Base-by-base conservation (phyloP, 192 early-diverging fungal genomes). In the Lobosporangium transversale region DNA sequence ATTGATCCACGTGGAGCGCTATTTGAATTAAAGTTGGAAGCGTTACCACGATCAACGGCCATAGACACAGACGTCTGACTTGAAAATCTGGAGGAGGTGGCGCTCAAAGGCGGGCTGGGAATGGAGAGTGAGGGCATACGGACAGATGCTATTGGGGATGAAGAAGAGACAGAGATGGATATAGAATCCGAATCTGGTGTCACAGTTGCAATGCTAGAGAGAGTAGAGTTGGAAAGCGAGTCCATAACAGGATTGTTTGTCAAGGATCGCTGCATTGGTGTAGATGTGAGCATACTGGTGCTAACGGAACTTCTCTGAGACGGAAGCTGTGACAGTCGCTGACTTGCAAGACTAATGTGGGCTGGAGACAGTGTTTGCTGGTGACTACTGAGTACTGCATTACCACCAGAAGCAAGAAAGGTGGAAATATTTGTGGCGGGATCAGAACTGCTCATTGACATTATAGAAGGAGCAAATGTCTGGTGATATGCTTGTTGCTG, bases 211-310 rank as follows among this genome's bases (percentile, higher is more conserved):
- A 75, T 64, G 31, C 58, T 49, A 3, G 54, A 57, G 23, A 29
- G 26, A 36, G 26, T 20, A 17, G 26, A n/a, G 42, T 21, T 62
- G 14, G 37, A 35, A 53, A 24, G 29, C 10, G 61, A 35, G 3
- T 47, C 2, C 69, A 62, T 63, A 1, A 26, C 49, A 14, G 70
- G 70, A 10, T 75, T 60, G 49, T 66, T 58, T 1, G 62, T 66
- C 24, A 66, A n/a, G 6, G 70, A 61, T 37, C 70, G 62, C 44
- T 75, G 60, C 73, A 76, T 67, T 4, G 73, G 73, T 7, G 73
- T 67, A 1, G 73, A 76, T 0, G 63, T 40, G 50, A 18, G 33
- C 32, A 43, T 30, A 27, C 26, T 26, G 32, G 31, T 54, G 14
- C 15, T 8, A 4, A 26, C 26, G 10, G 12, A 30, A 10, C 27